Evolutionary conservation across 2,329 filamentous ascomycete species (phyloP).

Genomic region (Macrophomina pseudophaseolina): DNA sequence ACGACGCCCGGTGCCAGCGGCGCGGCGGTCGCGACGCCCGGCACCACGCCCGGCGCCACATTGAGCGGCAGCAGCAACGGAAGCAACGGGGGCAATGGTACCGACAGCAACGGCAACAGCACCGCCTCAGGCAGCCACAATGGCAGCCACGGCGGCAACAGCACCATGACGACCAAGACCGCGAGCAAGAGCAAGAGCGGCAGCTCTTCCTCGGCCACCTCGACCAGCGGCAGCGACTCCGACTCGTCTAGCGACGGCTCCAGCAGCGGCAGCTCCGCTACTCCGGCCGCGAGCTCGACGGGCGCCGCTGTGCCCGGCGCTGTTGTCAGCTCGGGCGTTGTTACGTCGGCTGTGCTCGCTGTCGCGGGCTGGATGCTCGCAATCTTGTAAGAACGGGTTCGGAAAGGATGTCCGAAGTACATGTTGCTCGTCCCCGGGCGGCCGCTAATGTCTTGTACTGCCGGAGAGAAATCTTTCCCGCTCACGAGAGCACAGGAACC

Average conservation of each 20-base stretch:
- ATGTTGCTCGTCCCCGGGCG: neutral
- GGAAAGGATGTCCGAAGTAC: neutral
- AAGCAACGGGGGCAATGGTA: neutral
- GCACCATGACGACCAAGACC: conserved; percentile 11
- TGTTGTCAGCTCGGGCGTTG: neutral
- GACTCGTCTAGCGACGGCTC: neutral
- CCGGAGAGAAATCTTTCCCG: neutral
- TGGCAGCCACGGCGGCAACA: neutral
- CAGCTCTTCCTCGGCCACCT: conserved; percentile 1
- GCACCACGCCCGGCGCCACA: neutral
- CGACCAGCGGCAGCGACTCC: conserved; percentile 4
- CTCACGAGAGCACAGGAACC: too few species aligned
- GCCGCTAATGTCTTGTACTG: neutral
- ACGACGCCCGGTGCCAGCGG: neutral
- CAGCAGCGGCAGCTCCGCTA: neutral
- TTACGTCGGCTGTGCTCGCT: conserved; percentile 6
- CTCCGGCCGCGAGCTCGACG: neutral
- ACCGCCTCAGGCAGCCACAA: neutral
- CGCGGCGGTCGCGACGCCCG: conserved; percentile 19
- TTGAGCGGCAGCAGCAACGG: neutral
- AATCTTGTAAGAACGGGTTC: conserved; percentile 10
- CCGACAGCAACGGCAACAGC: neutral
- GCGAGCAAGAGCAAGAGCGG: neutral
- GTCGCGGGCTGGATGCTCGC: conserved; percentile 24
- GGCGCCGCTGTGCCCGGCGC: conserved; percentile 12